Conservation (phyloP, 177 flowering plant species). For the Telopea speciosissima region DNA sequence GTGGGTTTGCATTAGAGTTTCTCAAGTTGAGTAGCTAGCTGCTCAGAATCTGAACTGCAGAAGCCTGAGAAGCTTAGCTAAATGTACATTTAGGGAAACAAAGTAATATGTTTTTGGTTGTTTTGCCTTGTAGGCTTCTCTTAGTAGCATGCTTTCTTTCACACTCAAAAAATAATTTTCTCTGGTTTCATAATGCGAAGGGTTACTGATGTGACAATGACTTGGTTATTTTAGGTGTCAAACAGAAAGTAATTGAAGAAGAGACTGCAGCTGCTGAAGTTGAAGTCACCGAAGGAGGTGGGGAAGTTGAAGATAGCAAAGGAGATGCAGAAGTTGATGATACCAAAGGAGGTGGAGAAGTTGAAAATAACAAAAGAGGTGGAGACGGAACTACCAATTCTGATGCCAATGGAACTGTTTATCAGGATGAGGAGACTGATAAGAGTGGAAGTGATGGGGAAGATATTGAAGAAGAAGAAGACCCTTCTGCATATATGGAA, state of each 20-base stretch:
- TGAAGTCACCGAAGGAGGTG: conserved; percentile 13
- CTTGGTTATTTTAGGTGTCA: conserved; percentile 9
- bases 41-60: too few relatives aligned
- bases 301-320: conserved; percentile 2
- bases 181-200: neutral
- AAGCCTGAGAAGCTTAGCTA: too few relatives aligned
- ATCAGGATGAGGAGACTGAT: conserved; percentile 18
- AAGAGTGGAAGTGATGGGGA: neutral
- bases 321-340: conserved; percentile 12
- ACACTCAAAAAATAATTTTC: too few relatives aligned
- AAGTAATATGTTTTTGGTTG: too few relatives aligned
- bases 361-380: conserved; percentile 6
- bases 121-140: too few relatives aligned
- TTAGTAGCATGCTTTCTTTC: too few relatives aligned
- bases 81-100: too few relatives aligned
- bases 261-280: conserved; percentile 6
- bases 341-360: conserved; percentile 5
- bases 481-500: conserved; percentile 20
- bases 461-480: conserved; percentile 14
- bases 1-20: too few relatives aligned
- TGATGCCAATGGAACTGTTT: conserved; percentile 12
- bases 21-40: too few relatives aligned
- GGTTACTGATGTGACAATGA: neutral
- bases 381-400: conserved; percentile 13
- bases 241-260: conserved; percentile 8